Evolutionary conservation across 192 early-diverging fungal genomes (phyloP).

Genomic region (Coemansia sp.): DNA sequence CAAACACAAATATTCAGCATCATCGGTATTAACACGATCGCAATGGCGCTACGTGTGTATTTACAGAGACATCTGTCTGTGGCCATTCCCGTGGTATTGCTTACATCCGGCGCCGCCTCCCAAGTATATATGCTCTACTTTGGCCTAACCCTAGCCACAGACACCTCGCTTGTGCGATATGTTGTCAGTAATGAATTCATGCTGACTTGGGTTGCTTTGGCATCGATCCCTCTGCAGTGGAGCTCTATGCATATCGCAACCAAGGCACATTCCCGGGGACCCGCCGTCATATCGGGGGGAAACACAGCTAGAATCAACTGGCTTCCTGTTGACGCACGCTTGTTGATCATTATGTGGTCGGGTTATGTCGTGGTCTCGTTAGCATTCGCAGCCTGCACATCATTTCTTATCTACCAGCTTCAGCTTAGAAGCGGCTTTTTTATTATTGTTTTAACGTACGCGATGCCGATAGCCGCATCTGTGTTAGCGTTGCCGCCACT

Average conservation of each 20-base stretch:
- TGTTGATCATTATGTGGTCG: constrained; percentile 23
- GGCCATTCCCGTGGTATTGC: not conserved
- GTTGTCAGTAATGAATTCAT: constrained; percentile 26
- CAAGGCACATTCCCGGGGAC: constrained; percentile 2
- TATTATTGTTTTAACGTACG: not conserved
- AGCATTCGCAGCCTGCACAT: not conserved
- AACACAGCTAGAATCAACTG: constrained; percentile 14
- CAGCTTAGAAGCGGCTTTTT: not conserved
- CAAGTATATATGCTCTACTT: constrained; percentile 18
- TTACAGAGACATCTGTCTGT: not conserved
- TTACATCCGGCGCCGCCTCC: constrained; percentile 8
- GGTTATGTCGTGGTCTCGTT: not conserved
- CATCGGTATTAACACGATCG: not conserved
- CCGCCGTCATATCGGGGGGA: no score
- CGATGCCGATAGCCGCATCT: not conserved
- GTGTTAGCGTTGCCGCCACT: constrained; percentile 3
- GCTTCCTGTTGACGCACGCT: constrained; percentile 18
- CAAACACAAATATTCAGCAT: no score
- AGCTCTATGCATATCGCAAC: constrained; percentile 14
- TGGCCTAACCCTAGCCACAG: not conserved
- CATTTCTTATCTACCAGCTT: constrained; percentile 14
- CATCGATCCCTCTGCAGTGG: constrained; percentile 21
- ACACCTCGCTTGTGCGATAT: constrained; percentile 7
- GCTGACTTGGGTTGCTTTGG: constrained; percentile 26
- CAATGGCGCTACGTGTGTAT: not conserved